Conservation (phyloP, 2,329 filamentous ascomycete genomes). For the Ophiocordyceps camponoti-leonardi region DNA sequence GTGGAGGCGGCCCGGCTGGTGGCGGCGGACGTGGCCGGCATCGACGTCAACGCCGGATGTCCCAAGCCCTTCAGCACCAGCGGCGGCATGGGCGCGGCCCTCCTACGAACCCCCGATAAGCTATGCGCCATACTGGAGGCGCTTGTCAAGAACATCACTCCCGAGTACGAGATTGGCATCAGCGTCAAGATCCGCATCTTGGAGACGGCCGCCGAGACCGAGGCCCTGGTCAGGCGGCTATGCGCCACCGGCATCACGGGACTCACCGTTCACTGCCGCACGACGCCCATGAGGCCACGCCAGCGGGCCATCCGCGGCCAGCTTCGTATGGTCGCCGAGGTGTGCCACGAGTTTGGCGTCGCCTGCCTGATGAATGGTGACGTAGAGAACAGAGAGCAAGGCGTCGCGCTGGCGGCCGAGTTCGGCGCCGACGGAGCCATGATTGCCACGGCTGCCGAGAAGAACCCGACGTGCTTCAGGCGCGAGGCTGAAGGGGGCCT, state of each 20-base stretch:
- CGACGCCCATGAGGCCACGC: constrained; percentile 83
- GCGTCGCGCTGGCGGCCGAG: constrained; percentile 51
- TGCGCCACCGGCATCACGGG: constrained; percentile 81
- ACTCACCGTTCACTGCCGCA: constrained; percentile 88
- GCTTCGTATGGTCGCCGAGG: constrained; percentile 61
- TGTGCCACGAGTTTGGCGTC: constrained; percentile 73
- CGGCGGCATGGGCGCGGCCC: constrained; percentile 88
- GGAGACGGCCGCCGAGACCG: constrained; percentile 58
- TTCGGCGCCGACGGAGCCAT: constrained; percentile 88
- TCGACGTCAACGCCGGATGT: constrained; percentile 96
- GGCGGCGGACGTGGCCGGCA: constrained; percentile 75
- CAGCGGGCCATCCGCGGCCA: constrained; percentile 78
- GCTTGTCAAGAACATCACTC: constrained; percentile 61
- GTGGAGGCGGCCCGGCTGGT: constrained; percentile 74
- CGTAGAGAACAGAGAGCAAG: constrained; percentile 59
- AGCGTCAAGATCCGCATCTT: constrained; percentile 93
- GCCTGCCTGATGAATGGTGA: constrained; percentile 95
- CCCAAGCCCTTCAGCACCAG: constrained; percentile 91
- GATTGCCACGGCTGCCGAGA: constrained; percentile 88
- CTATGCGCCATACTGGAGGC: constrained; percentile 70
- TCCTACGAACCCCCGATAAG: constrained; percentile 70
- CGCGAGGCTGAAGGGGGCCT: constrained; percentile 49
- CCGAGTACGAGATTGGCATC: constrained; percentile 73
- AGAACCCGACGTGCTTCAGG: constrained; percentile 79
- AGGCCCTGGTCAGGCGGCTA: constrained; percentile 58